These are phyloP conservation scores for Calophaca sinica DNA, from an alignment of 306 rosid species.

Conservation along the genomic window DNA sequence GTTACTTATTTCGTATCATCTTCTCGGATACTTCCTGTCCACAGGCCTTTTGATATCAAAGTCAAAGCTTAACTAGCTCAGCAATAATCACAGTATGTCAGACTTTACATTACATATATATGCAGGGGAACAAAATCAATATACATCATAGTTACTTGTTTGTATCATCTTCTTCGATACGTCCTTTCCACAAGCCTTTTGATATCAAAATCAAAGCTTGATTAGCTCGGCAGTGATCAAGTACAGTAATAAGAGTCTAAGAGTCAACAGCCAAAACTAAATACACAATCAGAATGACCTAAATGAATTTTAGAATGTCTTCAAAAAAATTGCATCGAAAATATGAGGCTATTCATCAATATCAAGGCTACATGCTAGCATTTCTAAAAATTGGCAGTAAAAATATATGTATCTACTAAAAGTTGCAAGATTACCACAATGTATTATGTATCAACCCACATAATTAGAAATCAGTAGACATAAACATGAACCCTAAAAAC, in stretches of 20 bases:
- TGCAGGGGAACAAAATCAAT: not conserved
- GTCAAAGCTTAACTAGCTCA: conserved; percentile 1
- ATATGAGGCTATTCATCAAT: not conserved
- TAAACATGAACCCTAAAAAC: not conserved
- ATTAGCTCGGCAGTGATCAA: conserved; percentile 3
- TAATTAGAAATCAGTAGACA: not conserved
- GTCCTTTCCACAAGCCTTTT: conserved; percentile 6
- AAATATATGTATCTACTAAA: not conserved
- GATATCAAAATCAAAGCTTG: not conserved
- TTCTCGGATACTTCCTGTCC: not conserved
- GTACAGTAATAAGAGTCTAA: not conserved
- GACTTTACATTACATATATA: no score
- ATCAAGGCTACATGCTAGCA: not conserved
- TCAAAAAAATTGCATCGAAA: no score
- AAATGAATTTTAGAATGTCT: not conserved
- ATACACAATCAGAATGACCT: not conserved
- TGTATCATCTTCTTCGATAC: not conserved
- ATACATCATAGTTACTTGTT: not conserved
- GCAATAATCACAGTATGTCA: not conserved
- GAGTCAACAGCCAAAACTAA: not conserved
- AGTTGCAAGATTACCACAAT: not conserved
- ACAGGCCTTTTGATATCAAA: conserved; percentile 12
- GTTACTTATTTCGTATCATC: not conserved
- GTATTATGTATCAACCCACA: not conserved
- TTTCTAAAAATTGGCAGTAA: not conserved